Base-by-base conservation (phyloP, 2,329 filamentous ascomycete species). In the Gyromitra esculenta region DNA sequence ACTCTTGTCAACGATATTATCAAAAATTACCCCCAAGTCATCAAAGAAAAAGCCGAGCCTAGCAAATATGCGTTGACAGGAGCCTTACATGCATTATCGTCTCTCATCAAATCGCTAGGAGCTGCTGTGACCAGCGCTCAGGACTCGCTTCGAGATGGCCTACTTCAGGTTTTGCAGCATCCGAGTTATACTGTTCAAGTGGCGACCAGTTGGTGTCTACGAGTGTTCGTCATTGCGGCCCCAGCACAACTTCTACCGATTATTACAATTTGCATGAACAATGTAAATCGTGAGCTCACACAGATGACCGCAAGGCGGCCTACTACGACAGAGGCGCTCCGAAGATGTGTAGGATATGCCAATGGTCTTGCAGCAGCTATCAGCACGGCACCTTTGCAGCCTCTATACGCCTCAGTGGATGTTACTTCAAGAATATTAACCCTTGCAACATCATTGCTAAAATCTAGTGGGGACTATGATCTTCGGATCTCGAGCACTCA, bases 141-240 rank as follows among this genome's bases (percentile, higher is more conserved):
- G 6, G 96, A 99, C 79, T 83, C 87, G 13, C 97, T 93, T 82
- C 89, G 95, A 64, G 96, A 99, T 83, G 92, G 92, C 2, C 85
- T 99, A 41, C 86, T 98, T 50, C 94, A 97, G 82, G 92, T 97
- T 5, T 86, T 98, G 35, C 93, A 97, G 81, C 96, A 99, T 83
- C 93, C 94, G 0, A 97, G 93, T 84, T 98, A 98, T 83, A 96
- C 94, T 3, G 96, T 99, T 1, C 96, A 99, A 82, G 90, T 98
- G 1, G 92, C 96, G 81, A 91, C 93, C 0, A 93, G 96, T 3
- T 89, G 92, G 77, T 97, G 94, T 81, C 86, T 98, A 80, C 93
- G 95, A 80, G 89, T 88, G 0, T 96, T 98, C 81, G 92, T 97
- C 0, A 86, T 97, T 56, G 94, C 94, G 13, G 97, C 94, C 80